phyloP scores from a whole-genome alignment of 108 stramenopile species.

The Schizochytrium sp. region DNA sequence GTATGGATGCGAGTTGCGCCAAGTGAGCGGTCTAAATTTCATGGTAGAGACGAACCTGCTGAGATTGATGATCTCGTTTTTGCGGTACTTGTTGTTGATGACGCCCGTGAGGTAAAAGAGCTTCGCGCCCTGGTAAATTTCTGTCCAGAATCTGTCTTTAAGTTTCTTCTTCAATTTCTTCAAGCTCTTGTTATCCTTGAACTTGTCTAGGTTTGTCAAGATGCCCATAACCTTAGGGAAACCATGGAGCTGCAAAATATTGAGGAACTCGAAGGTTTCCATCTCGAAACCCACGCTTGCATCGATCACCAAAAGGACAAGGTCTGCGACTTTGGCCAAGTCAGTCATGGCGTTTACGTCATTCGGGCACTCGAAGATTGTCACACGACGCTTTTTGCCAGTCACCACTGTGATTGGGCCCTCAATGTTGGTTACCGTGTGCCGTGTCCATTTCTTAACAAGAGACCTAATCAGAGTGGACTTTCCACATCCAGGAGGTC shows the following conservation, averaged over 20 bases:
- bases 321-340: constrained; percentile 96
- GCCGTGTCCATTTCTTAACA: constrained; percentile 93
- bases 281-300: constrained; percentile 99
- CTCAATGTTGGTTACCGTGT: constrained; percentile 84
- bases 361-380: constrained; percentile 94
- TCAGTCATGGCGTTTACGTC: constrained; percentile 94
- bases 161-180: constrained; percentile 90
- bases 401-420: constrained; percentile 97
- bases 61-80: constrained; percentile 92
- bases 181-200: constrained; percentile 89
- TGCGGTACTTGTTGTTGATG: constrained; percentile 93
- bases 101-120: constrained; percentile 95
- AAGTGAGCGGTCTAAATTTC: constrained; percentile 95
- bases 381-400: constrained; percentile 89
- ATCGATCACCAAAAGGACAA: constrained; percentile 95
- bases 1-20: constrained; percentile 98
- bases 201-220: constrained; percentile 95
- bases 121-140: constrained; percentile 98
- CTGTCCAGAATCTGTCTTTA: constrained; percentile 98
- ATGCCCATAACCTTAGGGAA: constrained; percentile 98
- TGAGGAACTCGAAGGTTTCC: constrained; percentile 98
- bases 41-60: constrained; percentile 86
- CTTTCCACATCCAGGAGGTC: constrained; percentile 93
- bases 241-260: constrained; percentile 96
- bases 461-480: constrained; percentile 93